These are phyloP conservation scores for Lodderomyces pseudojiufengensis DNA, from an alignment of 1,139 yeast genomes.

Conservation along the genomic window DNA sequence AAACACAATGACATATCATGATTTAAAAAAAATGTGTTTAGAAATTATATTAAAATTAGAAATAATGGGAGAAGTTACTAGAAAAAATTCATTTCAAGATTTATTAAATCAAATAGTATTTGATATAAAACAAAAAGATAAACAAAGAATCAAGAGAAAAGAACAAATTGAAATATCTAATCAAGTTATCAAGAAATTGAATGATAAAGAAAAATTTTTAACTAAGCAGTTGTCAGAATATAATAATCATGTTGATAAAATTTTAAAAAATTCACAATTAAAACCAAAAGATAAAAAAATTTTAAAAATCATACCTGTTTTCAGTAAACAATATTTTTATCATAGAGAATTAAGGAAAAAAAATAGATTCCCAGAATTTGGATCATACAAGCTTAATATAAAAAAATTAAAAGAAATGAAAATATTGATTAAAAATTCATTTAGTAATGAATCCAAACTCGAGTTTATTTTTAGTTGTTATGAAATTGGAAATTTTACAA, in stretches of 20 bases:
- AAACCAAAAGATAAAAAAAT: constrained; percentile 49
- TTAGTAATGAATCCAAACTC: constrained; percentile 54
- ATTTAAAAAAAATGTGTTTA: constrained; percentile 71
- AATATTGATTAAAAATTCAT: constrained; percentile 54
- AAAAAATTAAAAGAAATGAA: constrained; percentile 74
- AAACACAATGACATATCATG: constrained; percentile 60
- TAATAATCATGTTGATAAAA: constrained; percentile 63
- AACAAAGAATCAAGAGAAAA: constrained; percentile 59
- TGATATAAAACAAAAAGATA: constrained; percentile 78
- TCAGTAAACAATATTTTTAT: constrained; percentile 77
- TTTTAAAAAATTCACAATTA: constrained; percentile 61
- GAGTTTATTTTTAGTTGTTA: constrained; percentile 77
- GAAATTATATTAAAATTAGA: constrained; percentile 78
- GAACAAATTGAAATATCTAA: constrained; percentile 60
- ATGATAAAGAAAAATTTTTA: constrained; percentile 60
- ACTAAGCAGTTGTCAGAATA: constrained; percentile 62
- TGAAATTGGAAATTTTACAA: constrained; percentile 63
- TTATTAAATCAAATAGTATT: constrained; percentile 78
- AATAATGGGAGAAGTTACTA: constrained; percentile 57
- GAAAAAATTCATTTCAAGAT: constrained; percentile 73
- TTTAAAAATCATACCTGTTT: constrained; percentile 55
- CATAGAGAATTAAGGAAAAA: constrained; percentile 66
- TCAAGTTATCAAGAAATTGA: constrained; percentile 56
- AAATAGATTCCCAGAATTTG: constrained; percentile 72
- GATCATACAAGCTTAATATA: constrained; percentile 79